Conservation (phyloP, 1,284 basidiomycete species). For the Leccinum pachyderme region DNA sequence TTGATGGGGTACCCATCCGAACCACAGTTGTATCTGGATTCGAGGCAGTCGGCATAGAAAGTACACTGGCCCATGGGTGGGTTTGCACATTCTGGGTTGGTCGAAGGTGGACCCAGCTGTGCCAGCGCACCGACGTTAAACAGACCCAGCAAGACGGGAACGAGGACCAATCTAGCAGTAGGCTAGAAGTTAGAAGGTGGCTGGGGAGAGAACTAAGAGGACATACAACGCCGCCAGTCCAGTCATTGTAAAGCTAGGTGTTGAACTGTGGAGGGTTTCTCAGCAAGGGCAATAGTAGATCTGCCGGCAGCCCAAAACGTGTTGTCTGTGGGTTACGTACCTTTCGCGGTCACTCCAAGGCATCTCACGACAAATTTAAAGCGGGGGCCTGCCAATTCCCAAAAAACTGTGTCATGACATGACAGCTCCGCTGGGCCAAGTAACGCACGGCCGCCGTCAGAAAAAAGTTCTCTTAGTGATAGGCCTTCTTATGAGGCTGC, state of each 20-base stretch:
- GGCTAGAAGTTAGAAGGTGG: neutral
- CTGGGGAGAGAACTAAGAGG: neutral
- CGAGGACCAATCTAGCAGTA: neutral
- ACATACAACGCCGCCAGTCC: neutral
- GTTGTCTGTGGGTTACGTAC: too few relatives aligned
- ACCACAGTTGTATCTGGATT: conserved; percentile 43
- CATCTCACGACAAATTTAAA: too few relatives aligned
- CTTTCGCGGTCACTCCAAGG: too few relatives aligned
- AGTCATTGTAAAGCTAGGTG: neutral
- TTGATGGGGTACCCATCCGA: conserved; percentile 40
- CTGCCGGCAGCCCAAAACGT: too few relatives aligned
- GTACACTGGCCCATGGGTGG: conserved; percentile 40
- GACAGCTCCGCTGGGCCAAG: too few relatives aligned
- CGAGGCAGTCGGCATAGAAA: conserved; percentile 46
- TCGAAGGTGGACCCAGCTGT: conserved; percentile 19
- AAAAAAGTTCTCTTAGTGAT: too few relatives aligned
- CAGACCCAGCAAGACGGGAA: conserved; percentile 7
- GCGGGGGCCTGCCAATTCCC: too few relatives aligned
- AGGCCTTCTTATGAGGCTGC: too few relatives aligned
- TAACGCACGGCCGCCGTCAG: too few relatives aligned
- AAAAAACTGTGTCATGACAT: too few relatives aligned
- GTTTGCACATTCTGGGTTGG: conserved; percentile 34
- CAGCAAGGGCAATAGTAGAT: too few relatives aligned
- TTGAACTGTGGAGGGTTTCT: neutral
- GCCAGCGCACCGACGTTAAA: neutral